These are phyloP conservation scores for Plantago coronopus DNA, from an alignment of 305 asterid genomes.

Conservation along the genomic window DNA sequence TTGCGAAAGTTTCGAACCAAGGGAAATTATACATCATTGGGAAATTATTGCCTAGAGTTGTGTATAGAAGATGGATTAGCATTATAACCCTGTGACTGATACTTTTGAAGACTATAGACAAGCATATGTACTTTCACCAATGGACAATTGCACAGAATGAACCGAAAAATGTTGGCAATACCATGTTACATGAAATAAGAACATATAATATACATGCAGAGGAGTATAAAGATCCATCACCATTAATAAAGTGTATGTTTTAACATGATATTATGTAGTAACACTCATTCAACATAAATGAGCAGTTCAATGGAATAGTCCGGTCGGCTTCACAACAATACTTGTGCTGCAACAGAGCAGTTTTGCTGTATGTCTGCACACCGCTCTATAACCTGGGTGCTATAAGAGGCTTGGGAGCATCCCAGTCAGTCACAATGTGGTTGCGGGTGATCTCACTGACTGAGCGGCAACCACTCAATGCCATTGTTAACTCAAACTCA, in stretches of 20 bases:
- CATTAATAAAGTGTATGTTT: slow-evolving; percentile 25
- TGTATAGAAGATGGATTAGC: no score
- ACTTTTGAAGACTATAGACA: no score
- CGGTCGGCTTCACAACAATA: slow-evolving; percentile 17
- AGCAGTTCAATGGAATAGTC: slow-evolving; percentile 22
- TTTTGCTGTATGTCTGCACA: slow-evolving; percentile 10
- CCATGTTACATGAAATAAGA: slow-evolving; percentile 11
- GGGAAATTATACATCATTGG: no score
- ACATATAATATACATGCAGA: slow-evolving; percentile 25
- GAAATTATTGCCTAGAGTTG: no score
- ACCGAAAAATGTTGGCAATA: slow-evolving; percentile 13
- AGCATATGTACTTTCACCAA: no score
- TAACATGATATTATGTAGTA: slow-evolving; percentile 24
- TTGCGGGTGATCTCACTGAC: slow-evolving; percentile 69
- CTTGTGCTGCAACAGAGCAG: neutral
- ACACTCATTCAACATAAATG: slow-evolving; percentile 31
- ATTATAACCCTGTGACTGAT: no score
- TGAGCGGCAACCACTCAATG: slow-evolving; percentile 77
- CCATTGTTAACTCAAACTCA: slow-evolving; percentile 92
- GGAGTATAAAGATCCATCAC: slow-evolving; percentile 31
- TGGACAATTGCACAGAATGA: no score
- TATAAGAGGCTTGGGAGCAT: slow-evolving; percentile 48
- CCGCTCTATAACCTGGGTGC: slow-evolving; percentile 51
- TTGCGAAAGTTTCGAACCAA: no score
- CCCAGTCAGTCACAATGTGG: slow-evolving; percentile 79